Evolutionary conservation across 1,284 basidiomycete genomes (phyloP).

Genomic region (Schizopora paradoxa): DNA sequence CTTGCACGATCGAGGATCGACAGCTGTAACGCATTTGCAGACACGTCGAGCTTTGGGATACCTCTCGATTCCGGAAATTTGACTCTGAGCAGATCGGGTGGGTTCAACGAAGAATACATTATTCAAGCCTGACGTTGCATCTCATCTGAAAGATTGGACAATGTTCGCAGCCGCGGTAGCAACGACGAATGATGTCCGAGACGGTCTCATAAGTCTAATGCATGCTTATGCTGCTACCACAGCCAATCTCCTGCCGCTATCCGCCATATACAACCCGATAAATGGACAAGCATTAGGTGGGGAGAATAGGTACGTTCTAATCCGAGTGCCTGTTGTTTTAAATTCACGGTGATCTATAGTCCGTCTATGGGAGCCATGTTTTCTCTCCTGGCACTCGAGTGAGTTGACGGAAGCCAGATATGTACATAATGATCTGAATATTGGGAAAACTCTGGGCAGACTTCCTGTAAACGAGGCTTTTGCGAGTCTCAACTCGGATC

Average conservation of each 20-base stretch:
- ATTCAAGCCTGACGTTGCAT: conserved; percentile 32
- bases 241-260: conserved; percentile 22
- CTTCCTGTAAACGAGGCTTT: no score
- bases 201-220: conserved; percentile 31
- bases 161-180: conserved; percentile 33
- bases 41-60: conserved; percentile 14
- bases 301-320: conserved; percentile 21
- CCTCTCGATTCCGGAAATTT: conserved; percentile 24
- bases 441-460: no score
- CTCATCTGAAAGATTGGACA: conserved; percentile 43
- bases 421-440: no score
- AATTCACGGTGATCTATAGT: conserved; percentile 18
- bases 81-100: conserved; percentile 22
- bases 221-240: conserved; percentile 24
- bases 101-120: neutral
- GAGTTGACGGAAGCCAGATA: no score
- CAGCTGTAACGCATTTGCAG: neutral
- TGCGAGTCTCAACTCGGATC: no score
- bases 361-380: conserved; percentile 30
- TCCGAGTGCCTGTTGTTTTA: neutral
- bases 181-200: conserved; percentile 25
- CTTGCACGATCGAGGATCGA: no score
- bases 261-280: conserved; percentile 26
- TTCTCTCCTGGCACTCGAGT: conserved; percentile 12
- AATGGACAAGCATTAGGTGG: conserved; percentile 22